Base-by-base conservation (phyloP, 2,329 filamentous ascomycete species). In the Xylaria multiplex region DNA sequence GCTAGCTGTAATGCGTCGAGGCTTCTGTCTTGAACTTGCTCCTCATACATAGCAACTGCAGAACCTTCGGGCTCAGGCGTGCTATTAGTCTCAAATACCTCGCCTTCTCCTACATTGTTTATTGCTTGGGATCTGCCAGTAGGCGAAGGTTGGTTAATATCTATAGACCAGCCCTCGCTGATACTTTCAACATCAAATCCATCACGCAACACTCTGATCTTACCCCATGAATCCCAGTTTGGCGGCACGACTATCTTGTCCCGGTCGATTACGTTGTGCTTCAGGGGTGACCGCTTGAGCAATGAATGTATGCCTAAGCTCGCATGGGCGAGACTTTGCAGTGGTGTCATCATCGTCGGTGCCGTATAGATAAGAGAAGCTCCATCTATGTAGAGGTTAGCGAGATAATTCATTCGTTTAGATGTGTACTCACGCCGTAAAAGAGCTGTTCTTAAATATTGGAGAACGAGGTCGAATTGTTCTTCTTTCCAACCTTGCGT, bases 221-320 rank as follows among this genome's bases (percentile, higher is more conserved):
- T 99, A 66, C 93, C 94, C 92, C 93, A 97, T 0, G 94, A 97
- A 79, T 99, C 96, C 96, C 96, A 99, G 78, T 97, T 97, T 16
- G 94, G 91, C 1, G 95, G 95, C 0, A 99, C 92, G 5, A 97
- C 85, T 61, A 99, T 94, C 83, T 96, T 96, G 78, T 97, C 94
- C 66, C 95, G 87, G 80, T 96, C 96, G 71, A 96, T 96, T 67
- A 96, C 92, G 73, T 97, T 97, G 77, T 94, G 91, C 80, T 93
- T 96, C 27, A 96, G 84, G 27, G 91, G 88, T 74, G 93, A 87
- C 69, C 90, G 88, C 78, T 93, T 93, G 19, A 96, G 82, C 22
- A 96, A 85, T 24, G 92, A 96, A 67, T 92, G 93, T 77, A 97
- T 94, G 60, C 92, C 92, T 19, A 97, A 84, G 58, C 91, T 93